Conservation (phyloP, 2,329 filamentous ascomycete genomes). For the Chaetomiaceae sp. region DNA sequence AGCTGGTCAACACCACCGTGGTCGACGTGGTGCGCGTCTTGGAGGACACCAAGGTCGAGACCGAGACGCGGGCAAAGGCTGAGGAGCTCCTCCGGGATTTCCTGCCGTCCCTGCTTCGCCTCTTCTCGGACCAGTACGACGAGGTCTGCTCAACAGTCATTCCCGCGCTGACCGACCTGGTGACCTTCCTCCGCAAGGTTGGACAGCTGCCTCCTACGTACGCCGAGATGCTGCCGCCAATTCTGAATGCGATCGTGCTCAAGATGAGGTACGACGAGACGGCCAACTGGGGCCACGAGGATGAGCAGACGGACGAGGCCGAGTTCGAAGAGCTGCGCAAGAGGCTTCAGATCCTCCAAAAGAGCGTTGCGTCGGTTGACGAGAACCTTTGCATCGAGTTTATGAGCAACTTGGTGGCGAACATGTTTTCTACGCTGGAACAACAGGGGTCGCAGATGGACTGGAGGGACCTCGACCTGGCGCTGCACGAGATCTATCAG, state of each 20-base stretch:
- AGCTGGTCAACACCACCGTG: slow-evolving; percentile 86
- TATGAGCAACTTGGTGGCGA: slow-evolving; percentile 80
- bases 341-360: slow-evolving; percentile 83
- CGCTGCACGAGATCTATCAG: slow-evolving; percentile 89
- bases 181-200: slow-evolving; percentile 84
- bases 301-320: slow-evolving; percentile 92
- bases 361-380: slow-evolving; percentile 85
- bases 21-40: slow-evolving; percentile 83
- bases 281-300: slow-evolving; percentile 85
- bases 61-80: slow-evolving; percentile 66
- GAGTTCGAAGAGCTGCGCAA: slow-evolving; percentile 95
- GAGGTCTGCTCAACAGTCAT: slow-evolving; percentile 97
- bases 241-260: slow-evolving; percentile 83
- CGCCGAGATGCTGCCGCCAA: slow-evolving; percentile 76
- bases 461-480: slow-evolving; percentile 93
- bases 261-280: slow-evolving; percentile 99
- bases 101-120: slow-evolving; percentile 80
- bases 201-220: slow-evolving; percentile 70
- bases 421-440: slow-evolving; percentile 76
- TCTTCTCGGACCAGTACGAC: slow-evolving; percentile 97
- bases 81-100: slow-evolving; percentile 80
- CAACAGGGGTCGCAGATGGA: slow-evolving; percentile 71
- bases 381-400: slow-evolving; percentile 84
- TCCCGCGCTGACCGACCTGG: slow-evolving; percentile 83
- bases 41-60: slow-evolving; percentile 60